Percentiles rank a stretch among this genome's conserved stretches.
phyloP scores from a whole-genome alignment of 2,329 filamentous ascomycete species.

The Helminthosporium solani region DNA sequence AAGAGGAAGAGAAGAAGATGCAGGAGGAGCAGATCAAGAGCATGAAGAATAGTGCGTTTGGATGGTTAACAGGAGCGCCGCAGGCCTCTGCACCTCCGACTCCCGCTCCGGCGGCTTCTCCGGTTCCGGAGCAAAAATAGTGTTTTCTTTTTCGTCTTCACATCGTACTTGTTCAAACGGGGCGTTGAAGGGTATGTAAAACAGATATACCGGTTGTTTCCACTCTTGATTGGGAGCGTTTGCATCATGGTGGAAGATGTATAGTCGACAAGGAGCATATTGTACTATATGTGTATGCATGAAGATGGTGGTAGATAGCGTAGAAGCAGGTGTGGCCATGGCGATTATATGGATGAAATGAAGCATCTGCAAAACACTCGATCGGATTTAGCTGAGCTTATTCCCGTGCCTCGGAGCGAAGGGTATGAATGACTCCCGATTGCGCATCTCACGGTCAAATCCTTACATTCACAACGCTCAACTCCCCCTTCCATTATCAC shows the following conservation, averaged over 20 bases:
- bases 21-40: conserved; percentile 89
- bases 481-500: background rate
- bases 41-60: conserved; percentile 64
- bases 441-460: too few relatives aligned
- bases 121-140: background rate
- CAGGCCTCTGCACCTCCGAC: conserved; percentile 1
- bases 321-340: too few relatives aligned
- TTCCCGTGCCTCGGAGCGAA: too few relatives aligned
- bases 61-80: conserved; percentile 21
- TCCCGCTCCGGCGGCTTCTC: background rate
- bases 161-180: background rate
- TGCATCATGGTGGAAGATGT: background rate
- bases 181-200: background rate
- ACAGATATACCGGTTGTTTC: background rate
- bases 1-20: conserved; percentile 80
- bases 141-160: background rate
- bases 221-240: background rate
- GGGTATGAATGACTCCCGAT: too few relatives aligned
- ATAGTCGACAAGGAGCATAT: background rate
- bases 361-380: too few relatives aligned
- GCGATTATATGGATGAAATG: too few relatives aligned
- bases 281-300: background rate
- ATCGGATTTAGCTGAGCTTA: too few relatives aligned
- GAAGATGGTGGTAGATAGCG: background rate
- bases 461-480: background rate